Percentiles rank a stretch among this genome's conserved stretches.
Evolutionary conservation across 495 filamentous ascomycete species (phyloP).

Genomic region (Podospora fimiseda): DNA sequence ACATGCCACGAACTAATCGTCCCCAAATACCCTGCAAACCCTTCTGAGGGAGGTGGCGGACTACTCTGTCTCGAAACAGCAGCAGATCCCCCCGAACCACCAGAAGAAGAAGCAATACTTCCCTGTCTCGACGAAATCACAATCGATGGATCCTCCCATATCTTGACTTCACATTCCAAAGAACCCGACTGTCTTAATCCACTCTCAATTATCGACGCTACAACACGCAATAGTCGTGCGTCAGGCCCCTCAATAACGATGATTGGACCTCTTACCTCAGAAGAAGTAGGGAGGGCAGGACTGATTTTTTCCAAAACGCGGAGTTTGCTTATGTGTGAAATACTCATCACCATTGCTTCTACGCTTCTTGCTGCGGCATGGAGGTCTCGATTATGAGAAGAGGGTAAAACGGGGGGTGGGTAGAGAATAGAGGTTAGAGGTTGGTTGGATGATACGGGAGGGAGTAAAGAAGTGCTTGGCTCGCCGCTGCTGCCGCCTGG

Average conservation of each 20-base stretch:
- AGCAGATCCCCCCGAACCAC: no score
- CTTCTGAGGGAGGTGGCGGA: no score
- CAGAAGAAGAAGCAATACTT: no score
- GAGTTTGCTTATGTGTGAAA: conserved; percentile 60
- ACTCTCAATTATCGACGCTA: conserved; percentile 56
- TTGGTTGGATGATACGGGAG: no score
- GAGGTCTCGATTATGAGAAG: no score
- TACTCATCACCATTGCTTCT: conserved; percentile 68
- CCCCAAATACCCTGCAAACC: conserved; percentile 59
- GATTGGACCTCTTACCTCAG: conserved; percentile 75
- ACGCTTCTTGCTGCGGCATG: conserved; percentile 32
- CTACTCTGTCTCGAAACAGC: no score
- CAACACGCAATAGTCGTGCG: conserved; percentile 41
- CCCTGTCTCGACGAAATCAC: no score
- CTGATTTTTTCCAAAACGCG: conserved; percentile 33
- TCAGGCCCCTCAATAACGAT: conserved; percentile 78
- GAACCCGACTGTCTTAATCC: conserved; percentile 31
- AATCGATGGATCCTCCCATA: conserved; percentile 33
- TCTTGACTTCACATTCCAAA: conserved; percentile 52
- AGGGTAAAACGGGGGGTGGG: not conserved
- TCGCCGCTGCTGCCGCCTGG: no score
- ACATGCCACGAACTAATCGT: conserved; percentile 66
- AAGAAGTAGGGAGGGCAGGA: no score
- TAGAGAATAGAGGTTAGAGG: not conserved
- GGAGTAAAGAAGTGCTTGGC: no score